Evolutionary conservation across 805 yeast species (phyloP).

Genomic region (Hanseniaspora vineae): DNA sequence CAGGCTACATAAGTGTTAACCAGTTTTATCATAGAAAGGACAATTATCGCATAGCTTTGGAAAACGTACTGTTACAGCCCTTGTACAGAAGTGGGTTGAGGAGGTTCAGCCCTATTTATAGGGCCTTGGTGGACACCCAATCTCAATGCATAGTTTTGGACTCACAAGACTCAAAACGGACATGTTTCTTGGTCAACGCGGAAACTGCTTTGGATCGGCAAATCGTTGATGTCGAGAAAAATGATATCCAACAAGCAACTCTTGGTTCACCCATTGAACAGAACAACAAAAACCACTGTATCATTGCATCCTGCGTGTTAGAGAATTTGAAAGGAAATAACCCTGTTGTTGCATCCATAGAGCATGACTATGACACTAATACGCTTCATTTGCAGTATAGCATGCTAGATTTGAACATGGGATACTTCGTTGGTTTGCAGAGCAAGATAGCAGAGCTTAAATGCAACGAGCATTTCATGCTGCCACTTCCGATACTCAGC

Average conservation of each 20-base stretch:
- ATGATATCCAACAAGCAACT: constrained; percentile 5
- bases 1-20: constrained; percentile 55
- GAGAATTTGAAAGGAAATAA: constrained; percentile 46
- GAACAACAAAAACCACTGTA: constrained; percentile 34
- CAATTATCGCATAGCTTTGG: constrained; percentile 15
- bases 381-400: constrained; percentile 45
- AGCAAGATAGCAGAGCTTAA: constrained; percentile 22
- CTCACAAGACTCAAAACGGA: constrained; percentile 61
- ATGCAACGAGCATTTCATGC: constrained; percentile 34
- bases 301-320: constrained; percentile 24
- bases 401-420: constrained; percentile 77
- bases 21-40: constrained; percentile 24
- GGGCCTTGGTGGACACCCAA: constrained; percentile 54
- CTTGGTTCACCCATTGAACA: constrained; percentile 71
- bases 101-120: constrained; percentile 63
- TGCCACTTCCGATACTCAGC: constrained; percentile 48
- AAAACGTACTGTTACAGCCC: constrained; percentile 47
- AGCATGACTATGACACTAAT: constrained; percentile 15
- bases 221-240: constrained; percentile 13
- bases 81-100: constrained; percentile 64
- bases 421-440: constrained; percentile 44
- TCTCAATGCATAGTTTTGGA: constrained; percentile 58
- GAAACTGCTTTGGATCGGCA: constrained; percentile 19
- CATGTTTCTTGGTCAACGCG: constrained; percentile 51
- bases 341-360: constrained; percentile 51